Evolutionary conservation across 331 rosid genomes (phyloP), one percentile per base, ranked within the genome.

Genomic region (Pyracantha coccinea): DNA sequence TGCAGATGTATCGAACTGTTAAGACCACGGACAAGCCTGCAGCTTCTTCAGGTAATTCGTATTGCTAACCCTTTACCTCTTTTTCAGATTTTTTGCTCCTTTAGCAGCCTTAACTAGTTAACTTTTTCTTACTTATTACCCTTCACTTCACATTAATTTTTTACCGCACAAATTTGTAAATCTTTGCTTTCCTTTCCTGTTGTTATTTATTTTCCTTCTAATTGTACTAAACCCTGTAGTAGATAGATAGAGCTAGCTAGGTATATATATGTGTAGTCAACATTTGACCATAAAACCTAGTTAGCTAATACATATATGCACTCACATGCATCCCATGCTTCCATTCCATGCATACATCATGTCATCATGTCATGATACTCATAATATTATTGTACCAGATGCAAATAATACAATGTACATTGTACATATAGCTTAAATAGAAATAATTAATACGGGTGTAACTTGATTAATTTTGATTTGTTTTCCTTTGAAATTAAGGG

Each of bases 11-110:
- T 84, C 83, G 98, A 72, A 93, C 98, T 79, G 97, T 93, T 76
- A 93, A 91, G 87, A 91, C 97, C 65, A 91, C 98, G 81, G 98
- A 89, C 92, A 93, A 88, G 62, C 93, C 98, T 83, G 93, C 92
- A 17, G 93, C 93, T 76, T 93, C 96, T 66, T 89, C 98, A 80
- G 98, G 98, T 93, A 89, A 91, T 89, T 88, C 87, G 78, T 66
- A 84, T 81, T 88, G 89, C 74, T 88, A 73, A 77, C 59, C 52
- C 83, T 60, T 81, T 25, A n/a, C 4, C 24, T 27, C n/a, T 60
- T 11, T 25, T 60, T 60, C 4, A 29, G n/a, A 3, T 60, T 70
- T 38, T 73, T 44, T 70, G 59, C 38, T 8, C 64, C n/a, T 31
- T 79, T 76, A 61, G 65, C 89, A 79, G 76, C 85, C 79, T 76